Conservation (phyloP, 345 rosid genomes). For the Rhizophora apiculata region DNA sequence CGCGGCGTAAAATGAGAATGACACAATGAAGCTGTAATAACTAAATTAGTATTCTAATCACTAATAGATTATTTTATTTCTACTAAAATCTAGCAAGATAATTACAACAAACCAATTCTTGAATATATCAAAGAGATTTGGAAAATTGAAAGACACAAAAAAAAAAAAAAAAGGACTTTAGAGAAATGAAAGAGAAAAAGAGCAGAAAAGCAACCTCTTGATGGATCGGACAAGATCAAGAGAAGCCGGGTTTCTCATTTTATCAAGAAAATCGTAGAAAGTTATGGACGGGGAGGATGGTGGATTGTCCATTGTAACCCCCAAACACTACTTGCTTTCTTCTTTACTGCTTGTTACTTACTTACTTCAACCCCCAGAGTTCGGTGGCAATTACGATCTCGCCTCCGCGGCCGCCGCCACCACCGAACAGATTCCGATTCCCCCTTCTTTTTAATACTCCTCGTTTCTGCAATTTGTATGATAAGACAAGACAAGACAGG, state of each 20-base stretch:
- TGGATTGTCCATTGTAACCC: neutral
- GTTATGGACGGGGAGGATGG: slow-evolving; percentile 21
- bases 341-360: too few species aligned
- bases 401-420: too few species aligned
- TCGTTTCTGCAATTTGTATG: too few species aligned
- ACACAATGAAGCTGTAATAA: slow-evolving; percentile 52
- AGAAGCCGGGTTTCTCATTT: slow-evolving; percentile 57
- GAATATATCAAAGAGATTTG: neutral
- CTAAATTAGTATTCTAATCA: neutral
- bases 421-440: too few species aligned
- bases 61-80: too few species aligned
- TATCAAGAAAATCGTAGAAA: slow-evolving; percentile 51
- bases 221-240: slow-evolving; percentile 63
- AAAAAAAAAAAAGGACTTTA: neutral
- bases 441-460: too few species aligned
- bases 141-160: neutral
- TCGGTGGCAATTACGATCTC: too few species aligned
- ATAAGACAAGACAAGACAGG: too few species aligned
- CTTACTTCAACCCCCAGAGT: too few species aligned
- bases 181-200: neutral
- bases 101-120: neutral
- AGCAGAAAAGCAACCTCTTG: slow-evolving; percentile 43
- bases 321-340: too few species aligned
- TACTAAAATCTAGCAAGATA: too few species aligned
- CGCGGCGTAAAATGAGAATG: slow-evolving; percentile 43